Conservation (phyloP, 1,284 basidiomycete species). For the Apiotrichum gracile region DNA sequence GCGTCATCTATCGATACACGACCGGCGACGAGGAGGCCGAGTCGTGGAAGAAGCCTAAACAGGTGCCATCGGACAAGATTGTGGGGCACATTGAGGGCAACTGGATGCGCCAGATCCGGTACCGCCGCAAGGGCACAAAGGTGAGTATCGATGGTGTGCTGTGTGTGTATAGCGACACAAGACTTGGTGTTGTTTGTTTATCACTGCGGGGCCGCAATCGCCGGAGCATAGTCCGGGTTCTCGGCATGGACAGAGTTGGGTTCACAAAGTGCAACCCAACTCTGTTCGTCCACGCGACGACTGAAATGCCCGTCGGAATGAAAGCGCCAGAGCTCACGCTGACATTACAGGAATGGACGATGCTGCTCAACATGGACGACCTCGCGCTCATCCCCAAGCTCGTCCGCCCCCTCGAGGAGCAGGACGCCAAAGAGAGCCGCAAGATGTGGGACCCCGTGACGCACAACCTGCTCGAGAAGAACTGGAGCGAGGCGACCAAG, state of each 20-base stretch:
- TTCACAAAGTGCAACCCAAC: too few relatives aligned
- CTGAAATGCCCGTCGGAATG: too few relatives aligned
- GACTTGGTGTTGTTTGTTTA: background rate
- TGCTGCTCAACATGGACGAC: conserved; percentile 70
- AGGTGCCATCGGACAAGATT: conserved; percentile 72
- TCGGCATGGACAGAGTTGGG: too few relatives aligned
- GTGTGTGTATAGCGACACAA: background rate
- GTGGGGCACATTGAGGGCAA: conserved; percentile 80
- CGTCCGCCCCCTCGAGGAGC: conserved; percentile 74
- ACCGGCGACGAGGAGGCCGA: conserved; percentile 52
- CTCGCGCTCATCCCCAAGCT: conserved; percentile 73
- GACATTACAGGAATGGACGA: conserved; percentile 56
- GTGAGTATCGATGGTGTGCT: conserved; percentile 32
- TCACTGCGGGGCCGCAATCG: background rate
- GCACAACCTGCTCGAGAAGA: conserved; percentile 66
- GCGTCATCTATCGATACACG: conserved; percentile 74
- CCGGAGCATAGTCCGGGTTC: too few relatives aligned
- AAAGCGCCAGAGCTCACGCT: background rate
- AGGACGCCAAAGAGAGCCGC: conserved; percentile 75
- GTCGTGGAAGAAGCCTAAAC: conserved; percentile 76
- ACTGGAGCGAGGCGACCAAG: conserved; percentile 81
- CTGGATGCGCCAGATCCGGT: conserved; percentile 79
- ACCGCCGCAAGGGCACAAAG: conserved; percentile 63
- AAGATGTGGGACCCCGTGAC: conserved; percentile 87
- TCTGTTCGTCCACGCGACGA: too few relatives aligned